Conservation (phyloP, 768 basidiomycete genomes). For the Hygrocybe punicea region DNA sequence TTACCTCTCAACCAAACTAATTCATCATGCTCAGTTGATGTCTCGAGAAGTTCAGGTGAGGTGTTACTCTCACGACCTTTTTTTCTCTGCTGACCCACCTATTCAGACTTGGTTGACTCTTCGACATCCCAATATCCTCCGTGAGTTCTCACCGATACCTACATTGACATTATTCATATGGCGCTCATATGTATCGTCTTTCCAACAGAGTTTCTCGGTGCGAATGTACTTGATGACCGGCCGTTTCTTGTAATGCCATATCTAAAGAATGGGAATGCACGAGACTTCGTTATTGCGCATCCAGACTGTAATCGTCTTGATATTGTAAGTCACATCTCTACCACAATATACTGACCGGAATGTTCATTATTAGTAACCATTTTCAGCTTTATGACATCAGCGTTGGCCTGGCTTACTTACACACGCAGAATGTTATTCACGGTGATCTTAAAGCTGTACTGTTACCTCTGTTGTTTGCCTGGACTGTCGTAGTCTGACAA, state of each 20-base stretch:
- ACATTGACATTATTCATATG: neutral
- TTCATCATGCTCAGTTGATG: neutral
- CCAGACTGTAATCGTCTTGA: conserved; percentile 18
- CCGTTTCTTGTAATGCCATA: conserved; percentile 24
- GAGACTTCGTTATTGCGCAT: conserved; percentile 14
- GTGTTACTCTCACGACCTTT: neutral
- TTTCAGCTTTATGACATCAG: conserved; percentile 15
- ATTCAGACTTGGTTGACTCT: conserved; percentile 14
- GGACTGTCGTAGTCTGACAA: neutral
- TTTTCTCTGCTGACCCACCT: neutral
- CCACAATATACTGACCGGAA: neutral
- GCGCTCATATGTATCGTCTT: neutral
- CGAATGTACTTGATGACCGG: conserved; percentile 12
- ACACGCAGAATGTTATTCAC: conserved; percentile 25
- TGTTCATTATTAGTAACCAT: neutral
- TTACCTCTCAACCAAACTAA: neutral
- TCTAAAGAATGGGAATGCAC: conserved; percentile 20
- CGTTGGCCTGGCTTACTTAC: conserved; percentile 25
- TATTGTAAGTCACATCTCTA: conserved; percentile 14
- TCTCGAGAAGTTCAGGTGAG: conserved; percentile 11
- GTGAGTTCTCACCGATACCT: neutral
- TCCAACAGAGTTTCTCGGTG: conserved; percentile 10
- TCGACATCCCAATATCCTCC: conserved; percentile 14
- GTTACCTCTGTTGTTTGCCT: neutral
- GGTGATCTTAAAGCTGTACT: conserved; percentile 25